These are phyloP conservation scores for Aspergillus ellipticus DNA, from an alignment of 495 filamentous ascomycete species.

Conservation along the genomic window DNA sequence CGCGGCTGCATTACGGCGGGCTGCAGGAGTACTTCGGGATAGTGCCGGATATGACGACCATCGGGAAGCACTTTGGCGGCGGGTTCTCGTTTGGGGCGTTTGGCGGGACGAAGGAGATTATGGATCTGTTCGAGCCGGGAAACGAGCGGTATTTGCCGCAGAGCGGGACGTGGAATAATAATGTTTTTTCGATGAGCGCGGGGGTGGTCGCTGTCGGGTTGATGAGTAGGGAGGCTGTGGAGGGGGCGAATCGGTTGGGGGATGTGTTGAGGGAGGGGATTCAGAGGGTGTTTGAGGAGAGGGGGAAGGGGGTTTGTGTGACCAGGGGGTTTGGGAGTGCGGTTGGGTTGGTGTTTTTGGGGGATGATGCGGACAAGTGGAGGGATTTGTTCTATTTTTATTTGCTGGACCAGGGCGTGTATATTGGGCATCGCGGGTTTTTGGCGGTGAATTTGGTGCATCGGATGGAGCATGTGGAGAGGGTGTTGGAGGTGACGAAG, in stretches of 20 bases:
- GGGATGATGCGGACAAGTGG: background rate
- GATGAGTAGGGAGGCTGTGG: background rate
- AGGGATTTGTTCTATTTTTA: background rate
- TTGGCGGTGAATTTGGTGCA: background rate
- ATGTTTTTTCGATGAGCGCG: constrained; percentile 51
- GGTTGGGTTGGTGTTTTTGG: background rate
- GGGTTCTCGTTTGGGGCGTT: constrained; percentile 62
- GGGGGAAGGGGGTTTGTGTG: background rate
- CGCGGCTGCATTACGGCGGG: constrained; percentile 47
- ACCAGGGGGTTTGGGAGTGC: background rate
- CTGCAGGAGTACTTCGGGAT: constrained; percentile 22
- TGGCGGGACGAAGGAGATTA: constrained; percentile 52
- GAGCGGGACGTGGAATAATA: constrained; percentile 68
- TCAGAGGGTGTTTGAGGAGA: background rate
- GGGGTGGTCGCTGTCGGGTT: background rate
- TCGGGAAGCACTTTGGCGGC: constrained; percentile 63
- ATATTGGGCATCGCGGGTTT: background rate
- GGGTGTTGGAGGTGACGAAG: background rate
- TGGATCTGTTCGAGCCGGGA: constrained; percentile 53
- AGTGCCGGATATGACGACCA: constrained; percentile 54
- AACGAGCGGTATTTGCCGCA: constrained; percentile 32
- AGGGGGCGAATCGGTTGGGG: background rate
- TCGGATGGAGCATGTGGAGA: background rate
- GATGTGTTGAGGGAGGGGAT: background rate
- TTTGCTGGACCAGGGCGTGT: background rate